Percentiles rank a stretch among this genome's conserved stretches.
Evolutionary conservation across 176 grass and related monocot species (phyloP).

Genomic region (Cenchrus fungigraminus): DNA sequence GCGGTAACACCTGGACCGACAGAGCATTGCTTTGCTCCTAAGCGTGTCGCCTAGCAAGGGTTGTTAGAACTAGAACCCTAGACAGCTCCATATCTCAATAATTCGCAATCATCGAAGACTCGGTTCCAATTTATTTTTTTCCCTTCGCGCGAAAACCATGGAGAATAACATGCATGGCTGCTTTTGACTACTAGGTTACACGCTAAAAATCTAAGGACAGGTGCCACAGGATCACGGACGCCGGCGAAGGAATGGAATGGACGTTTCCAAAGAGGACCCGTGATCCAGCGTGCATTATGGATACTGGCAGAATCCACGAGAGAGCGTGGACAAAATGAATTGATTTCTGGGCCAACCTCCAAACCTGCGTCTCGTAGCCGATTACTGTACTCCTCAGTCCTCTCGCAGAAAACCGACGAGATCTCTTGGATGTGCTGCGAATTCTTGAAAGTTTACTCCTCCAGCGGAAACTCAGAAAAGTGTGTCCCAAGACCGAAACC

Average conservation of each 20-base stretch:
- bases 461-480: neutral
- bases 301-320: neutral
- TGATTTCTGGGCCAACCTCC: conserved; percentile 21
- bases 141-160: neutral
- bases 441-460: conserved; percentile 2
- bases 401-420: neutral
- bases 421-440: neutral
- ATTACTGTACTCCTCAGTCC: neutral
- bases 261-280: conserved; percentile 15
- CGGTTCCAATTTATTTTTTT: too few species aligned
- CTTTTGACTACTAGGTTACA: neutral
- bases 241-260: neutral
- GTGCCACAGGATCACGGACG: neutral
- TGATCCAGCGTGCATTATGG: conserved; percentile 30
- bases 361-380: conserved; percentile 25
- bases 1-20: conserved; percentile 37
- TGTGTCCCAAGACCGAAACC: neutral
- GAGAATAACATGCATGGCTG: neutral
- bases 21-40: conserved; percentile 42
- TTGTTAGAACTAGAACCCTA: neutral
- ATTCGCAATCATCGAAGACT: conserved; percentile 34
- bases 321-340: conserved; percentile 13
- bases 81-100: conserved; percentile 28
- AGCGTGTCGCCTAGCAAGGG: conserved; percentile 44
- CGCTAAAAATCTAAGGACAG: neutral